Percentiles rank a stretch among this genome's conserved stretches.
phyloP scores from a whole-genome alignment of 2,329 filamentous ascomycete species.

The Paecilomyces variotii region DNA sequence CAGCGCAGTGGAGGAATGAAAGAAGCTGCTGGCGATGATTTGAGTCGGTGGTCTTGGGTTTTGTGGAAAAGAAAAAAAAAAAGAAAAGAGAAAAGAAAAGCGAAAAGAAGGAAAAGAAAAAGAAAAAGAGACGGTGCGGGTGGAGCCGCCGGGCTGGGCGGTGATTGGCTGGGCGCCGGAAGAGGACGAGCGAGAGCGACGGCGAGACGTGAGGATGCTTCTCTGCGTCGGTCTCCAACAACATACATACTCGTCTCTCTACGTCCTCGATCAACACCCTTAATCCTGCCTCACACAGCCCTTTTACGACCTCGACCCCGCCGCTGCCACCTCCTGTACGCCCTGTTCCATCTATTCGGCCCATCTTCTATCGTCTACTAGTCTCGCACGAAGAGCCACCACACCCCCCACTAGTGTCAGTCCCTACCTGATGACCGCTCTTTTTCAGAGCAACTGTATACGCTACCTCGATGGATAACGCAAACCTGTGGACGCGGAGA shows the following conservation, averaged over 20 bases:
- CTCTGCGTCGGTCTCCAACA: slow-evolving; percentile 6
- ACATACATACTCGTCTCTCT: background rate
- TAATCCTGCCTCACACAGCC: slow-evolving; percentile 10
- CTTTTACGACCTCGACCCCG: slow-evolving; percentile 11
- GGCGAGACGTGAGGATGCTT: slow-evolving; percentile 3
- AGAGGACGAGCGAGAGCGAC: background rate
- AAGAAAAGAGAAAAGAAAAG: slow-evolving; percentile 12
- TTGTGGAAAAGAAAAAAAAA: slow-evolving; percentile 35
- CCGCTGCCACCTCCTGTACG: background rate
- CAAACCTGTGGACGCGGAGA: slow-evolving; percentile 43
- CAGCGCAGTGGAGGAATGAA: slow-evolving; percentile 50
- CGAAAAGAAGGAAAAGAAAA: slow-evolving; percentile 11
- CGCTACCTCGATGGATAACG: slow-evolving; percentile 40
- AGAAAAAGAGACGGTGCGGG: slow-evolving; percentile 24
- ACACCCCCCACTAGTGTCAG: background rate
- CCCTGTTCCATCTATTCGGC: background rate
- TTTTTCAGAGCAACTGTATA: slow-evolving; percentile 26
- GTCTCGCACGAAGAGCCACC: background rate
- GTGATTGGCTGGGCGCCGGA: slow-evolving; percentile 22
- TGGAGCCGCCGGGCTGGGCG: slow-evolving; percentile 10
- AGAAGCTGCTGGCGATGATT: slow-evolving; percentile 63
- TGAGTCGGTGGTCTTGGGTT: slow-evolving; percentile 63
- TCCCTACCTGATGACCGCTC: slow-evolving; percentile 29
- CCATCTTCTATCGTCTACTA: slow-evolving; percentile 1
- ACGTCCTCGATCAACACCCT: slow-evolving; percentile 17